Base-by-base conservation (phyloP, 169 alveolate species). In the Toxoplasma gondii region DNA sequence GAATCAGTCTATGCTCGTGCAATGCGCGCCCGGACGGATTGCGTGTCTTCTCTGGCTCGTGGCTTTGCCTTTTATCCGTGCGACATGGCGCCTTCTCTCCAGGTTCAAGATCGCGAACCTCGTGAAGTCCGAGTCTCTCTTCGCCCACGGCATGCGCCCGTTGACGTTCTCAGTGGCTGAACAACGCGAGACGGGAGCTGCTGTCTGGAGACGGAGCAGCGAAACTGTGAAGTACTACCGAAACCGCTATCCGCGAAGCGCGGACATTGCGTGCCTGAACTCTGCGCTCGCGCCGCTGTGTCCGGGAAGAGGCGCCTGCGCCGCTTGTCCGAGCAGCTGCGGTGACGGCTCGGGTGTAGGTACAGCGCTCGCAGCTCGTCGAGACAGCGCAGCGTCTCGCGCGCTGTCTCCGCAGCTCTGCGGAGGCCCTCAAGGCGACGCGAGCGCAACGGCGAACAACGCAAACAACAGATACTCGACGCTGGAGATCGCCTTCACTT, bases 111-210 rank as follows among this genome's bases (percentile, higher is more conserved):
- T 74, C 84, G 84, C 22, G 45, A 74, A 74, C 44, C 84, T 74
- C 44, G 84, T 74, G 43, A 74, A 74, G 84, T 2, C 49, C 27
- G 84, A 74, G 12, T 74, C 84, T 17, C 84, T 74, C 84, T 74
- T 74, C 84, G 2, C 44, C 2, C 84, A 74, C 84, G 84, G 84
- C n/a, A 74, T 74, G 84, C 84, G 84, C 27, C 84, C 84, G 84
- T 44, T 74, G 45, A 36, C 44, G 10, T 74, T 74, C 49, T 74
- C 84, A 17, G 43, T 34, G 43, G 43, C 39, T 16, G 45, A 74
- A 44, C 84, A 74, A 44, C 84, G 43, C 24, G 45, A 74, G 12
- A 36, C 38, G 12, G 74, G 74, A 16, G 84, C 84, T 1, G 45
- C 49, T 0, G 84, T 31, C 39, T 74, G 84, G 84, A 2, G 43